Percentiles rank a stretch among this genome's conserved stretches.
Evolutionary conservation across 106 monocot genomes (phyloP).

Genomic region (Dendrobium chrysotoxum): DNA sequence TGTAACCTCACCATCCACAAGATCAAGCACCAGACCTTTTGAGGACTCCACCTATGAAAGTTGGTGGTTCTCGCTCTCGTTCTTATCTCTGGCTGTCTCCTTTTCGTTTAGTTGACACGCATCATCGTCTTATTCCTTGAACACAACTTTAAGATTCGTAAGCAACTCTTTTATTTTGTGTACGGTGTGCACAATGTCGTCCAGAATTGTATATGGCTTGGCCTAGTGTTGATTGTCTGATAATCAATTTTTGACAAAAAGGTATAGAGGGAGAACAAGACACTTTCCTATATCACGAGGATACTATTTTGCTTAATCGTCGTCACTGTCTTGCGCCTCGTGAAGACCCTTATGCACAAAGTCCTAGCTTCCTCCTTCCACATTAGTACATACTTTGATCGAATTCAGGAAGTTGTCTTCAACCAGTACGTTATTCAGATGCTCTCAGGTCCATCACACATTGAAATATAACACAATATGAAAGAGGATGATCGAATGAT

Average conservation of each 20-base stretch:
- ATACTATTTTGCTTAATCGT: conserved; percentile 63
- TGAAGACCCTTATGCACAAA: conserved; percentile 75
- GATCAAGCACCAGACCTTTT: conserved; percentile 28
- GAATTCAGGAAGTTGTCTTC: conserved; percentile 82
- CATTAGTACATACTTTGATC: conserved; percentile 83
- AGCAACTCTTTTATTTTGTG: conserved; percentile 80
- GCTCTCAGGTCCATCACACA: conserved; percentile 64
- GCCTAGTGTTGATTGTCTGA: conserved; percentile 68
- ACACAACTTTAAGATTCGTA: conserved; percentile 63
- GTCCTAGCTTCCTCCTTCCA: conserved; percentile 83
- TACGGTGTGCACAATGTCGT: conserved; percentile 67
- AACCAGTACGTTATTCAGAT: conserved; percentile 90
- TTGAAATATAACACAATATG: conserved; percentile 28
- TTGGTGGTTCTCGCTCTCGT: conserved; percentile 62
- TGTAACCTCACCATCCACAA: conserved; percentile 40
- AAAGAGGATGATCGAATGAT: conserved; percentile 59
- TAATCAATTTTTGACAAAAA: conserved; percentile 52
- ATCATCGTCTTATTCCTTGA: conserved; percentile 64
- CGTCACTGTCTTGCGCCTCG: conserved; percentile 51
- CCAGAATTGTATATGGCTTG: conserved; percentile 79
- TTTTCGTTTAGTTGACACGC: conserved; percentile 76
- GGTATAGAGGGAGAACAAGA: conserved; percentile 17
- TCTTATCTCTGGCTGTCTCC: conserved; percentile 61
- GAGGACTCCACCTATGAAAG: conserved; percentile 69
- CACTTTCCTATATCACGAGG: conserved; percentile 54